phyloP scores from a whole-genome alignment of 176 grass and related monocot species.

The Raddia guianensis region DNA sequence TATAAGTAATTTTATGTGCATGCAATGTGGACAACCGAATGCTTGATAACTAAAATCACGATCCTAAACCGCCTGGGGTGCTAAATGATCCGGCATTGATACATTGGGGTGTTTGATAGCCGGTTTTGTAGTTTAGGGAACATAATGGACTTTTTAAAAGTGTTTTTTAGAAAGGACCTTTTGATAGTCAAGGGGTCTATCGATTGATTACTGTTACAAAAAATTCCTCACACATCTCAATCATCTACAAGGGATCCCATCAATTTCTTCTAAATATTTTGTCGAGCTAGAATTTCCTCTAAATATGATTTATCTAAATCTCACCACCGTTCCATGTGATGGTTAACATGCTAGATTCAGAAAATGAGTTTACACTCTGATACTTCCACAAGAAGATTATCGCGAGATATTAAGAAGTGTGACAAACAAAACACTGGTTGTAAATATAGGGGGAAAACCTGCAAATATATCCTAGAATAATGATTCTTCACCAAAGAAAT shows the following conservation, averaged over 20 bases:
- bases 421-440: slow-evolving; percentile 15
- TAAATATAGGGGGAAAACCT: slow-evolving; percentile 56
- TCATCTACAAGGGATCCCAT: neutral
- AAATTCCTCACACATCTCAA: neutral
- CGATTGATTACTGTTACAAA: no score
- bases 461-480: slow-evolving; percentile 96
- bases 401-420: slow-evolving; percentile 11
- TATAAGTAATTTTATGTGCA: neutral
- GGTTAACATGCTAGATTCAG: neutral
- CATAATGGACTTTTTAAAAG: no score
- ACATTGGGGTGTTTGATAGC: no score
- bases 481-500: slow-evolving; percentile 96
- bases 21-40: no score
- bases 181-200: no score
- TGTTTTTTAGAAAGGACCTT: no score
- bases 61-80: no score
- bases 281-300: neutral
- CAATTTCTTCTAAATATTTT: neutral
- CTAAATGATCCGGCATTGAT: no score
- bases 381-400: neutral
- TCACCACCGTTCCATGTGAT: neutral
- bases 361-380: neutral
- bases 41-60: no score
- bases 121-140: no score
- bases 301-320: neutral